Conservation (phyloP, 139 green algal species). For the Coccomyxa sp. region DNA sequence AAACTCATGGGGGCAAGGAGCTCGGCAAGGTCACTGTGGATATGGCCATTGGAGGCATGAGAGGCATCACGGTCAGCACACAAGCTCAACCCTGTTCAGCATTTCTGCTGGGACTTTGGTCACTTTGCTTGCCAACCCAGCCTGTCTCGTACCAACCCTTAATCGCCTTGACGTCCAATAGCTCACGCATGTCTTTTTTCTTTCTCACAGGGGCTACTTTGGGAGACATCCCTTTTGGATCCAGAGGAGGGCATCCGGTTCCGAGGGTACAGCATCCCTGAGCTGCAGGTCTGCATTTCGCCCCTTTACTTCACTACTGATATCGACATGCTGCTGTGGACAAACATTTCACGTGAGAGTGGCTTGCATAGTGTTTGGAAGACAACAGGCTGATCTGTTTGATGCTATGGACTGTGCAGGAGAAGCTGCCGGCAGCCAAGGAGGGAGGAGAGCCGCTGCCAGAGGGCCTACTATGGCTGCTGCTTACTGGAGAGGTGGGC, state of each 20-base stretch:
- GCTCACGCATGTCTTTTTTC: no score
- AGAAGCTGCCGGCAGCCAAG: constrained; percentile 69
- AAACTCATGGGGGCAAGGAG: constrained; percentile 57
- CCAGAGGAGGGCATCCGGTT: constrained; percentile 96
- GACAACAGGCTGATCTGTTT: no score
- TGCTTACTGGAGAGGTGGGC: constrained; percentile 86
- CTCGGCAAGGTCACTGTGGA: constrained; percentile 89
- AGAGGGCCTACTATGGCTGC: constrained; percentile 96
- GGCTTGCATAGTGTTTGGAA: no score
- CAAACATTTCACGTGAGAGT: not conserved
- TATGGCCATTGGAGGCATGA: constrained; percentile 92
- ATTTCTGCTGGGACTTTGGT: no score
- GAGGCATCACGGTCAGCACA: constrained; percentile 80
- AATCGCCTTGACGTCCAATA: no score
- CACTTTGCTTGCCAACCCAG: not conserved
- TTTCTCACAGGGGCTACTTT: constrained; percentile 80
- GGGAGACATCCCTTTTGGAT: constrained; percentile 96
- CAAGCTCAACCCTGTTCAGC: no score
- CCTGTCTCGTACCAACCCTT: no score
- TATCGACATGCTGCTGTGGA: no score
- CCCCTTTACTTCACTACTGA: no score
- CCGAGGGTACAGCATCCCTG: constrained; percentile 89
- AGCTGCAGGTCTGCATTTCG: constrained; percentile 61
- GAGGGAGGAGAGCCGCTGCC: constrained; percentile 85
- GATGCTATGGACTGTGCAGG: constrained; percentile 38